phyloP scores from a whole-genome alignment of 1,284 basidiomycete genomes.

The Ustilago tritici region DNA sequence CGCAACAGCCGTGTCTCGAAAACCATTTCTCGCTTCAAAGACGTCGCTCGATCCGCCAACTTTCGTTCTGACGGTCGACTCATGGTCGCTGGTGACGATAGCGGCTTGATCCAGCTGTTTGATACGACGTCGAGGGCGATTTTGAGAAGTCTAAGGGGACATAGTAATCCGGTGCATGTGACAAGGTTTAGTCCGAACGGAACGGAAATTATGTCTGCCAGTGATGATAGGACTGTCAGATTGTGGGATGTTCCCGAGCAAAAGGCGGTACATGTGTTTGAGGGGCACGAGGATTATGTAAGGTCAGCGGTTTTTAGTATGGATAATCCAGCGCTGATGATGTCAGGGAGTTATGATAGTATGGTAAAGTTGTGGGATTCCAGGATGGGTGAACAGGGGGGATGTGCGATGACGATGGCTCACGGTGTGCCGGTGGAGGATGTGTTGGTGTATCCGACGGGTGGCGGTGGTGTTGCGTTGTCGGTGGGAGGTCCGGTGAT shows the following conservation, averaged over 20 bases:
- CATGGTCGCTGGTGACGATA: constrained; percentile 93
- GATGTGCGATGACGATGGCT: constrained; percentile 64
- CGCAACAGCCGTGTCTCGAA: constrained; percentile 94
- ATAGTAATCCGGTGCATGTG: constrained; percentile 91
- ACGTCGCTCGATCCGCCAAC: constrained; percentile 80
- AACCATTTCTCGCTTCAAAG: constrained; percentile 96
- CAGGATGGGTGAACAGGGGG: constrained; percentile 71
- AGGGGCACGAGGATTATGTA: constrained; percentile 92
- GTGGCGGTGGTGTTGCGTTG: constrained; percentile 80
- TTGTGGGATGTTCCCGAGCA: constrained; percentile 97
- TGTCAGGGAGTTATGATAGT: constrained; percentile 95
- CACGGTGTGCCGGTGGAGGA: constrained; percentile 84
- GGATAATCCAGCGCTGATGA: constrained; percentile 83
- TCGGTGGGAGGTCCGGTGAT: constrained; percentile 92
- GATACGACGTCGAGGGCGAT: constrained; percentile 95
- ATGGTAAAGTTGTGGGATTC: constrained; percentile 90
- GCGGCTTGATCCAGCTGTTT: constrained; percentile 92
- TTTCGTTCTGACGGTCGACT: constrained; percentile 89
- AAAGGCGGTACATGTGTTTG: constrained; percentile 81
- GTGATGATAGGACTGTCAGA: constrained; percentile 93
- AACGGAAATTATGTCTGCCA: constrained; percentile 90
- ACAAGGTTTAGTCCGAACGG: constrained; percentile 87
- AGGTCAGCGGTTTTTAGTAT: constrained; percentile 88
- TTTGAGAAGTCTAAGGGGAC: constrained; percentile 87
- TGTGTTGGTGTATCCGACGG: constrained; percentile 88